Evolutionary conservation across 2,329 filamentous ascomycete species (phyloP), one percentile per base, ranked within the genome.

Genomic region (Venturia carpophila): DNA sequence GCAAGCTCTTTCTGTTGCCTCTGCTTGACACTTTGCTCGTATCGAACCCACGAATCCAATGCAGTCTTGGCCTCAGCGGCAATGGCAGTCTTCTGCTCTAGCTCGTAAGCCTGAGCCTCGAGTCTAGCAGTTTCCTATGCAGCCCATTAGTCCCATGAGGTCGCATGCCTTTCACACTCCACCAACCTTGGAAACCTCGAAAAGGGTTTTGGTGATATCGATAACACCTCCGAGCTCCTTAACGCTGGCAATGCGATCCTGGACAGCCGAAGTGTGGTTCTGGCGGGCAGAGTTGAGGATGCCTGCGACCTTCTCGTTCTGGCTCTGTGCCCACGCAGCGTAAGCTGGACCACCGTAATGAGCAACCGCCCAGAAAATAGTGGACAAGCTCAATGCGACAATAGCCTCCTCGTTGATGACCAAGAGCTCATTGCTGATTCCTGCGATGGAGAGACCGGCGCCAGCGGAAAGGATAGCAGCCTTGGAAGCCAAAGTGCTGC

Each of bases 371-470:
- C 84, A 88, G 89, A 96, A 99, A 76, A 97, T 90, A 77, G 89
- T 91, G 76, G 97, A 83, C 74, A 99, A 84, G 79, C 90, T 94
- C 81, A 99, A 86, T 71, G 91, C 90, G 75, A 96, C 90, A 76
- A 99, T 90, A 69, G 92, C 90, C 84, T 99, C 94, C 85, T 99
- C 94, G 83, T 99, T 99, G 81, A 99, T 85, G 77, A 99, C 92
- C 81, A 97, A 97, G 84, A 97, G 92, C 86, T 99, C 94, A 82
- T 96, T 99, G 87, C 90, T 95, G 81, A 99, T 92, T 75, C 92
- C 94, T 77, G 94, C 96, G 78, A 96, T 85, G 74, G 90, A 92
- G 73, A 96, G 80, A 81, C 90, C 93, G 74, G 94, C 91, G 70
- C 89, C 88, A 73, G 91, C 92, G 75, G 93, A 97, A 74, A 99